phyloP scores from a whole-genome alignment of 352 stramenopile species.

The Blastocystis sp. region DNA sequence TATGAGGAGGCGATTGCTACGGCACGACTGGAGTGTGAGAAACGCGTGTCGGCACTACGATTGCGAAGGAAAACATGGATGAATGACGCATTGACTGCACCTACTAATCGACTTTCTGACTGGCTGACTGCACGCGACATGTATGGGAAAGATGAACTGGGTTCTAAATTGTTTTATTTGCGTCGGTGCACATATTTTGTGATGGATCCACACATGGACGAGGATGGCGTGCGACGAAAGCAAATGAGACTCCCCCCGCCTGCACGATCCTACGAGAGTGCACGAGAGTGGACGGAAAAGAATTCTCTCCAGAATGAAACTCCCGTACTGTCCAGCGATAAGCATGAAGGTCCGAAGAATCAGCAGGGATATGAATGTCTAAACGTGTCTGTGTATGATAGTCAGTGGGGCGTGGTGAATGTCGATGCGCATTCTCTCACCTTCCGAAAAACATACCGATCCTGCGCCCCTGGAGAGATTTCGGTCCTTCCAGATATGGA shows the following conservation, averaged over 20 bases:
- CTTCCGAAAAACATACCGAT: background rate
- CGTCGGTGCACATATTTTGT: background rate
- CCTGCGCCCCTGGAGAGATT: background rate
- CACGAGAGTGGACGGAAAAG: background rate
- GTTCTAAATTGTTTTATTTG: background rate
- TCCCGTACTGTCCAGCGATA: background rate
- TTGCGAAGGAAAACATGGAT: background rate
- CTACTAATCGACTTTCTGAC: background rate
- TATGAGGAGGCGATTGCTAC: background rate
- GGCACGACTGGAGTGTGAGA: background rate
- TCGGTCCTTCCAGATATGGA: background rate
- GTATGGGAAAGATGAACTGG: background rate
- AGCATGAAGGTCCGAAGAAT: background rate
- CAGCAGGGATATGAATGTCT: background rate
- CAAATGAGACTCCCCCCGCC: background rate
- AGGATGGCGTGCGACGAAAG: background rate
- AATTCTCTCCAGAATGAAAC: background rate
- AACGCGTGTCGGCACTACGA: background rate
- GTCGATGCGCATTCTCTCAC: background rate
- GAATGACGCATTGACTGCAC: background rate
- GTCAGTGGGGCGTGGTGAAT: background rate
- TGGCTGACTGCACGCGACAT: background rate
- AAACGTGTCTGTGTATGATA: background rate
- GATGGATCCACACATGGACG: conserved; percentile 27
- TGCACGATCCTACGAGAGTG: background rate